phyloP scores from a whole-genome alignment of 2,329 filamentous ascomycete species.

The Sporothrix luriei region DNA sequence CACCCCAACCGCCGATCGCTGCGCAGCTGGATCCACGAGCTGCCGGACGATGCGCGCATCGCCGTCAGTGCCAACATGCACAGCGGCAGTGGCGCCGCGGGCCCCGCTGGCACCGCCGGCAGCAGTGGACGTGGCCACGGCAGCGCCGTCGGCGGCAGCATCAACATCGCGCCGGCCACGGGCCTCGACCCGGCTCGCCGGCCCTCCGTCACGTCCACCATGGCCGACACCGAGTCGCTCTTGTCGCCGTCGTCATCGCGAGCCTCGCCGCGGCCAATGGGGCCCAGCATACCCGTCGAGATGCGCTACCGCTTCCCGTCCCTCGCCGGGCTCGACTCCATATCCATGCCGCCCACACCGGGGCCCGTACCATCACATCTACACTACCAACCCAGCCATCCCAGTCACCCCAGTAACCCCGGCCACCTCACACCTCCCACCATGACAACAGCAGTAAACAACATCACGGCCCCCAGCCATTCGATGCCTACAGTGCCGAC shows the following conservation, averaged over 20 bases:
- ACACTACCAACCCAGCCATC: background rate
- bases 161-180: background rate
- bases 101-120: background rate
- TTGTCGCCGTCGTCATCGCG: conserved; percentile 24
- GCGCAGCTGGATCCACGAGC: conserved; percentile 27
- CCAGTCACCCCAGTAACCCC: no score
- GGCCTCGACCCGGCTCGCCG: conserved; percentile 9
- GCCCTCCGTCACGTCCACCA: conserved; percentile 24
- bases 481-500: conserved; percentile 14
- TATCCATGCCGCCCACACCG: conserved; percentile 1
- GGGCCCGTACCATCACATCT: background rate
- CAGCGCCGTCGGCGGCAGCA: background rate
- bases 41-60: conserved; percentile 19
- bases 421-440: background rate
- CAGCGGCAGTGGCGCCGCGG: background rate
- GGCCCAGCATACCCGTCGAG: background rate
- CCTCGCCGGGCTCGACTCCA: background rate
- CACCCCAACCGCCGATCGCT: conserved; percentile 10
- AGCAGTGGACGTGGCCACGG: background rate
- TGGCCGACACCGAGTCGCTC: conserved; percentile 28
- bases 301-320: conserved; percentile 20
- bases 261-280: conserved; percentile 20
- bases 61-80: background rate
- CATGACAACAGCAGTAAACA: background rate
- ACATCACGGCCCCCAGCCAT: background rate